Evolutionary conservation across 495 filamentous ascomycete species (phyloP).

Genomic region (Xylaria nigripes): DNA sequence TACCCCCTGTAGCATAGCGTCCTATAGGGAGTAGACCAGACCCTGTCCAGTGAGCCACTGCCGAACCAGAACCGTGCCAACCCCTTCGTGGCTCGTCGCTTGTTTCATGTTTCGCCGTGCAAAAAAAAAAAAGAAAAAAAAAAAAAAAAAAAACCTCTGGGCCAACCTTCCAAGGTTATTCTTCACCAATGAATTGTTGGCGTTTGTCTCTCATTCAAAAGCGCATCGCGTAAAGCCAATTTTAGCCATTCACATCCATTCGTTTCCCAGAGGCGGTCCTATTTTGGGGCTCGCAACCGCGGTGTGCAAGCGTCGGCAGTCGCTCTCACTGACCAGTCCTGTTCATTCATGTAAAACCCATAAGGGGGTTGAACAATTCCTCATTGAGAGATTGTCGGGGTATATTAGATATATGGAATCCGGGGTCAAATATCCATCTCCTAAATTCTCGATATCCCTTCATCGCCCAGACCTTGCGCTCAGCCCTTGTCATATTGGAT

Average conservation of each 20-base stretch:
- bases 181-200: constrained; percentile 25
- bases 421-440: background rate
- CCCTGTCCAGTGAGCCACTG: background rate
- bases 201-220: constrained; percentile 5
- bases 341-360: background rate
- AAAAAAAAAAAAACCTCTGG: too few species aligned
- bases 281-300: constrained; percentile 12
- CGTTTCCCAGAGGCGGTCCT: constrained; percentile 1
- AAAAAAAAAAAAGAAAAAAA: too few species aligned
- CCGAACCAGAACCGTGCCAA: background rate
- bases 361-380: background rate
- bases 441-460: constrained; percentile 6
- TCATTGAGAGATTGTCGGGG: constrained; percentile 1
- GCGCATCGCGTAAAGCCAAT: constrained; percentile 6
- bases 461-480: background rate
- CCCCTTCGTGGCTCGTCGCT: constrained; percentile 24
- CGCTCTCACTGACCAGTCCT: background rate
- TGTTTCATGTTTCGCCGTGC: constrained; percentile 30
- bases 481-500: constrained; percentile 2
- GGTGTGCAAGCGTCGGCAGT: constrained; percentile 2
- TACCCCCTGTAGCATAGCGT: too few species aligned
- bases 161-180: too few species aligned
- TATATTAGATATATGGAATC: constrained; percentile 17
- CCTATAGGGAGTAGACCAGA: background rate
- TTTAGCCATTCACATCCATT: constrained; percentile 10